Base-by-base conservation (phyloP, 2,329 filamentous ascomycete genomes). In the Xylariales sp. region DNA sequence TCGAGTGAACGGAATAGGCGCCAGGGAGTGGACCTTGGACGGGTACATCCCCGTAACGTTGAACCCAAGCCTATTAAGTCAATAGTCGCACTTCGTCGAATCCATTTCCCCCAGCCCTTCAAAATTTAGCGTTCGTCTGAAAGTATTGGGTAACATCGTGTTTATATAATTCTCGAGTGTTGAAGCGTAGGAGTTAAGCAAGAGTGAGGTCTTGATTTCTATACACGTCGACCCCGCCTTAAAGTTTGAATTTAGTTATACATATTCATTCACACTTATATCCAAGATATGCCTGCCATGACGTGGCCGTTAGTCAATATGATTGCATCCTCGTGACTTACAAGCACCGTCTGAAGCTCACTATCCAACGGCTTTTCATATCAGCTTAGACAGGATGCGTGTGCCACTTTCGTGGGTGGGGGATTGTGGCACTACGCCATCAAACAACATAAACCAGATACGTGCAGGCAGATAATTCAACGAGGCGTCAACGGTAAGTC, bases 211-310 rank as follows among this genome's bases (percentile, higher is more conserved):
- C 36, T 56, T 56, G 10, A 32, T 56, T 45, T 43, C 23, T 10
- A 14, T 23, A 5, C 53, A 23, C n/a, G 53, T 9, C 4, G 28
- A 48, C 45, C 18, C 2, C 45, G 46, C 23, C 28, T 52, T 34
- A n/a, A 32, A 52, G 28, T n/a, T 45, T 6, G 5, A 56, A 56
- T 28, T 10, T 30, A 30, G 16, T 32, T 14, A 54, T 41, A 48
- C n/a, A 48, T 58, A 48, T 58, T 46, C 18, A 36, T 48, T 58
- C 56, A 59, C n/a, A 59, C 32, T 41, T 16, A 34, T 58, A 36
- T 5, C 48, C 8, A 14, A 32, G 4, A 32, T n/a, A 16, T n/a
- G 2, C 5, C 6, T n/a, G 4, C 48, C 30, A 14, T 50, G 7
- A 52, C 14, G 14, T 30, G 46, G 30, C 23, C 12, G 9, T 49